Evolutionary conservation across 2,329 filamentous ascomycete species (phyloP), one percentile per base, ranked within the genome.

Genomic region (Sphaceloma murrayae): DNA sequence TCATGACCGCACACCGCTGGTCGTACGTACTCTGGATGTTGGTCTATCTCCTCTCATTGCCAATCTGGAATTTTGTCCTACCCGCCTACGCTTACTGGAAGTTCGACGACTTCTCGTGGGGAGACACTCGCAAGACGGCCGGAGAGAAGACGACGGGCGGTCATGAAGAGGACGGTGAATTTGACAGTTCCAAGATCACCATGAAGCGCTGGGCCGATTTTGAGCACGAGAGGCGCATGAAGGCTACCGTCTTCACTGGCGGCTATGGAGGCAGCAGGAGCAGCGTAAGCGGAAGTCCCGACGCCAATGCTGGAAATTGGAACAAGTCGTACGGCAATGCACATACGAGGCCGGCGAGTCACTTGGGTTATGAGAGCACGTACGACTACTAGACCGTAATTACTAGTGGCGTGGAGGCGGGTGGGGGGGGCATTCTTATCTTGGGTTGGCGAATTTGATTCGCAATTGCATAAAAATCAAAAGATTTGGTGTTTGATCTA

Each of bases 181-280:
- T 98, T 57, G 93, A 98, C 65, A 93, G 84, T 63, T 93, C 82
- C 65, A 94, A 95, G 76, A 98, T 98, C 61, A 95, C 89, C 27
- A 98, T 98, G 91, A 95, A 94, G 73, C 72, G 91, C 55, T 98
- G 91, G 91, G 83, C 81, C 51, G 91, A 98, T 65, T 98, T 96
- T 60, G 91, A 98, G 70, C 77, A 74, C 63, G 80, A 62, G 43
- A 48, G 59, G 26, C 43, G 60, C 19, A 34, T 59, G 44, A 47
- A 36, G 46, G 16, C 30, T 16, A 34, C 42, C 22, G 42, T 45
- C 14, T 45, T 34, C 31, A 22, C 13, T 17, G 24, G 18, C 14
- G 18, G 30, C 17, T 29, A 36, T 17, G 22, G 22, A 2, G 42
- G 42, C 17, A 24, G 36, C 22, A 22, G 36, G 10, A 40, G 26